Evolutionary conservation across 495 filamentous ascomycete genomes (phyloP).

Genomic region (Aspergillus bertholletiae): DNA sequence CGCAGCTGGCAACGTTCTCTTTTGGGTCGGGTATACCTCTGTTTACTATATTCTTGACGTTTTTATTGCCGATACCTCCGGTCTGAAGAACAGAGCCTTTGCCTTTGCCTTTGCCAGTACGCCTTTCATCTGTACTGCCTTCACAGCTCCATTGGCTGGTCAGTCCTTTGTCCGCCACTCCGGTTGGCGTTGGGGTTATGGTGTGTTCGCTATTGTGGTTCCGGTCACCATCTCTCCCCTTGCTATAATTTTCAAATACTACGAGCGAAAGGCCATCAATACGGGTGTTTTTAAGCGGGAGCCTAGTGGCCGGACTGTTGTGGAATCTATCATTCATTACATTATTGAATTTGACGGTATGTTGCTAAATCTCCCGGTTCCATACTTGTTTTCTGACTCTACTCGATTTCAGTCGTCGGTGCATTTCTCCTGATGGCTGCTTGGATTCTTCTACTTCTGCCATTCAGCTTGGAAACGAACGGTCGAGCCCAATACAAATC

Average conservation of each 20-base stretch:
- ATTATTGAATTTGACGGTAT: constrained; percentile 58
- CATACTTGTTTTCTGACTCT: neutral
- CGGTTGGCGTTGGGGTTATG: constrained; percentile 62
- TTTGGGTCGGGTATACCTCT: constrained; percentile 56
- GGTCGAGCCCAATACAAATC: constrained; percentile 45
- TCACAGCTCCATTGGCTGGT: constrained; percentile 32
- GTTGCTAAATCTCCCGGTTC: constrained; percentile 5
- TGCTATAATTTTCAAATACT: constrained; percentile 49
- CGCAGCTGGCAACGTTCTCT: constrained; percentile 52
- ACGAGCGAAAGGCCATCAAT: constrained; percentile 56
- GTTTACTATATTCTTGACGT: constrained; percentile 55
- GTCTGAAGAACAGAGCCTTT: constrained; percentile 58
- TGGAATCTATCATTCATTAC: constrained; percentile 51
- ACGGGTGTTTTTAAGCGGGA: constrained; percentile 33
- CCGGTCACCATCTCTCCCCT: constrained; percentile 55
- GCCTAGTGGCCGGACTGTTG: constrained; percentile 42
- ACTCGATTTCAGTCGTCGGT: constrained; percentile 40
- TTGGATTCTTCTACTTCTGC: constrained; percentile 60
- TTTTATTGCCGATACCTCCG: constrained; percentile 66
- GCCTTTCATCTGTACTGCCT: constrained; percentile 61
- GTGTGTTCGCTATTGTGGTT: constrained; percentile 57
- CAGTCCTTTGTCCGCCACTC: constrained; percentile 45
- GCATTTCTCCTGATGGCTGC: constrained; percentile 54
- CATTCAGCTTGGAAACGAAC: constrained; percentile 52
- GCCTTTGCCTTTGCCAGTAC: constrained; percentile 60